Conservation (phyloP, 2,329 filamentous ascomycete genomes). For the Claviceps pazoutovae region DNA sequence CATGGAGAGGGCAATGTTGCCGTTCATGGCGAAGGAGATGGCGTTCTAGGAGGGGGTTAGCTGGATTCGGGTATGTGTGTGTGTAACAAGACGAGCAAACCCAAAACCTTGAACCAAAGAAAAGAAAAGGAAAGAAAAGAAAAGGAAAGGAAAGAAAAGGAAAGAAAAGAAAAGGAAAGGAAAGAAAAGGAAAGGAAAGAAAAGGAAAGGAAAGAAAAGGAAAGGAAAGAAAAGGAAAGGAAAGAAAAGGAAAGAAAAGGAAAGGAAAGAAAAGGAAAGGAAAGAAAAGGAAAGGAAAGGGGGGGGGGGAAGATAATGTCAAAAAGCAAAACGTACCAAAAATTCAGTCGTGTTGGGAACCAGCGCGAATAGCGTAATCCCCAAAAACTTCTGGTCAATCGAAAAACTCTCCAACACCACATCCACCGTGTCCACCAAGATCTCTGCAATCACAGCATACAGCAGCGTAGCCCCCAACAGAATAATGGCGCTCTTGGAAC, state of each 20-base stretch:
- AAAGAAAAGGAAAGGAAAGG: neutral
- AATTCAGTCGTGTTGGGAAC: constrained; percentile 99
- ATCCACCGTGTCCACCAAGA: constrained; percentile 91
- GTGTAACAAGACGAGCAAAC: no score
- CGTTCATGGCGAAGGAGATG: constrained; percentile 99
- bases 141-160: neutral
- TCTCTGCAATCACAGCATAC: constrained; percentile 95
- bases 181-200: no score
- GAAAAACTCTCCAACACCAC: constrained; percentile 83
- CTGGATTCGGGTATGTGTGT: no score
- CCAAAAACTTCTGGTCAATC: constrained; percentile 93
- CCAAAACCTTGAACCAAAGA: neutral
- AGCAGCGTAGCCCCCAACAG: constrained; percentile 77
- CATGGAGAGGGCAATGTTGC: constrained; percentile 97
- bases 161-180: no score
- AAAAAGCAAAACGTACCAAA: constrained; percentile 43
- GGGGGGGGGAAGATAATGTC: neutral
- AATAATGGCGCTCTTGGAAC: constrained; percentile 78
- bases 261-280: neutral
- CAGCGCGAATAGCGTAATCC: constrained; percentile 89
- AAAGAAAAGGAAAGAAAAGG: neutral
- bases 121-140: neutral
- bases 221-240: neutral
- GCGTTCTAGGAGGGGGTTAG: constrained; percentile 53
- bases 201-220: no score